A percentile compares a stretch with the other conserved stretches of the same genome.
Conservation (phyloP, 108 stramenopile species). For the Fistulifera pelliculosa region DNA sequence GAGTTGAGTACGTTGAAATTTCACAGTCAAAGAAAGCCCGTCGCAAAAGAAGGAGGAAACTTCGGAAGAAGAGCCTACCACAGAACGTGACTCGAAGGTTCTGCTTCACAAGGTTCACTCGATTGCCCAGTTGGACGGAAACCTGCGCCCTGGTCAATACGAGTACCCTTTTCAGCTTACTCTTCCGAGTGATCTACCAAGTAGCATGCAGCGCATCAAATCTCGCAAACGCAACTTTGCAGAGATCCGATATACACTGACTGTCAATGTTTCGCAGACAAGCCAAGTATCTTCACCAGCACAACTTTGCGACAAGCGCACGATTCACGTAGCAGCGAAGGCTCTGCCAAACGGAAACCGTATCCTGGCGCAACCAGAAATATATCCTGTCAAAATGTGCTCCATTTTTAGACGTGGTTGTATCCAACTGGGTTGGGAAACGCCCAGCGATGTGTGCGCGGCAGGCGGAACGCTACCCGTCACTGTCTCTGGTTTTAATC, state of each 20-base stretch:
- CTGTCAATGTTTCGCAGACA: slow-evolving; percentile 4
- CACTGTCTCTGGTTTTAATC: slow-evolving; percentile 9
- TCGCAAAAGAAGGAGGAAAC: neutral
- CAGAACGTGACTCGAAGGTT: slow-evolving; percentile 3
- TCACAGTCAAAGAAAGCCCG: neutral
- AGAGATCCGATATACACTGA: slow-evolving; percentile 13
- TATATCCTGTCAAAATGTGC: slow-evolving; percentile 7
- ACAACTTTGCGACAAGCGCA: no score
- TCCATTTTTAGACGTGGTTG: slow-evolving; percentile 4
- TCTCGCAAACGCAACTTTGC: slow-evolving; percentile 2
- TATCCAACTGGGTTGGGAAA: slow-evolving; percentile 4
- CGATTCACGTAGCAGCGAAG: neutral
- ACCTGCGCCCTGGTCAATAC: slow-evolving; percentile 12
- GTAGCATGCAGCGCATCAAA: slow-evolving; percentile 1
- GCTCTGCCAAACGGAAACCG: neutral
- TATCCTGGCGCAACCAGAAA: neutral
- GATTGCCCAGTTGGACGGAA: no score
- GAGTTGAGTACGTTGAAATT: slow-evolving; percentile 3
- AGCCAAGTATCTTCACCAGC: no score
- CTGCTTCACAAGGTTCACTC: neutral
- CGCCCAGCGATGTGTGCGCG: neutral
- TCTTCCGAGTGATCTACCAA: slow-evolving; percentile 11
- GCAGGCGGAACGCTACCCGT: slow-evolving; percentile 4
- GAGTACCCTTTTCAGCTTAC: slow-evolving; percentile 17
- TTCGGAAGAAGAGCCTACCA: neutral